phyloP scores from a whole-genome alignment of 2,329 filamentous ascomycete species.

The Fusarium kyushuense region DNA sequence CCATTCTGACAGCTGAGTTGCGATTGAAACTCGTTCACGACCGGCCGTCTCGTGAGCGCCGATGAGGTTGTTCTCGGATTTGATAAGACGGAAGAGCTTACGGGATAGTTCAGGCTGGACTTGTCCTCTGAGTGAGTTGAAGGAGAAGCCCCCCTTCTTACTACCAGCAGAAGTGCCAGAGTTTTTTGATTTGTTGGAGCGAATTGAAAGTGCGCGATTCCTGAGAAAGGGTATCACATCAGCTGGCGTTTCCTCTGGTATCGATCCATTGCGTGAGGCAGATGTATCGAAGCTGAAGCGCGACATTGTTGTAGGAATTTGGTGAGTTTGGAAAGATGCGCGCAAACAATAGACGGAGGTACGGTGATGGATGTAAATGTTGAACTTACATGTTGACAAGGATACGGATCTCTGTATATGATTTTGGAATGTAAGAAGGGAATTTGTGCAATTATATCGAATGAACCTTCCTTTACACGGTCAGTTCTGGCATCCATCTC shows the following conservation, averaged over 20 bases:
- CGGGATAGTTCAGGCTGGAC: conserved; percentile 90
- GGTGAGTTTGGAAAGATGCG: neutral
- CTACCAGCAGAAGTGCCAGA: conserved; percentile 54
- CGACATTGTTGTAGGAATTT: conserved; percentile 46
- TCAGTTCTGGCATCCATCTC: conserved; percentile 29
- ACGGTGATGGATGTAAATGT: conserved; percentile 6
- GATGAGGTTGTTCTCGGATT: conserved; percentile 92
- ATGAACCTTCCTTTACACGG: conserved; percentile 34
- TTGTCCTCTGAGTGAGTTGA: conserved; percentile 86
- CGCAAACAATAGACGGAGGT: neutral
- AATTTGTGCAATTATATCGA: neutral
- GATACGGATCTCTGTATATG: neutral
- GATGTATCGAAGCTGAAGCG: conserved; percentile 51
- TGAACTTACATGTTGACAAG: conserved; percentile 40
- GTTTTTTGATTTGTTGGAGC: conserved; percentile 68
- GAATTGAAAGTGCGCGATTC: conserved; percentile 81
- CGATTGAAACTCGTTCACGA: conserved; percentile 85
- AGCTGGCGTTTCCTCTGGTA: conserved; percentile 44
- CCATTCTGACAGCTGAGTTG: conserved; percentile 94
- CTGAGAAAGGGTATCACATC: conserved; percentile 56
- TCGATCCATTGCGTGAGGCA: conserved; percentile 33
- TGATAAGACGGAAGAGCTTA: conserved; percentile 91
- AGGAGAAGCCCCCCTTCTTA: conserved; percentile 76
- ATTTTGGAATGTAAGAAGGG: conserved; percentile 6
- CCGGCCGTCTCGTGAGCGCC: conserved; percentile 85